Conservation (phyloP, 179 eudicot genomes). For the Beta macrorhiza region DNA sequence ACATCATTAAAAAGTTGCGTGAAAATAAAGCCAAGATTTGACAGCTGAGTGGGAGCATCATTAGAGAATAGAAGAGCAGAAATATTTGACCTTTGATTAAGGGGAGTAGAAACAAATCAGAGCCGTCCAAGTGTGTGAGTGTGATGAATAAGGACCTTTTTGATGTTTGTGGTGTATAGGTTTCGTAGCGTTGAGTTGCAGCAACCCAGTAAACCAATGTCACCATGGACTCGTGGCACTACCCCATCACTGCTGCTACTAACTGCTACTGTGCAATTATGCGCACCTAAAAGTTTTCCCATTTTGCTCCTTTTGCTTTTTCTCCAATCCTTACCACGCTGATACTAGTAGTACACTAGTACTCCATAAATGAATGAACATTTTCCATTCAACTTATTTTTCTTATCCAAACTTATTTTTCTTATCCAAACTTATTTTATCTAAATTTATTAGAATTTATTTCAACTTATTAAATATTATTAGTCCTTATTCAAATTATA, state of each 20-base stretch:
- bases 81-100: conserved; percentile 13
- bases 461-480: no score
- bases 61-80: background rate
- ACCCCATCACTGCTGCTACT: conserved; percentile 5
- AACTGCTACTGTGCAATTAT: background rate
- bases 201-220: conserved; percentile 15
- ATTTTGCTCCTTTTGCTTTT: no score
- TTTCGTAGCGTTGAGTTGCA: conserved; percentile 29
- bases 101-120: background rate
- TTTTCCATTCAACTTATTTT: no score
- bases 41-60: conserved; percentile 18
- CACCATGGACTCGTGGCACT: conserved; percentile 1
- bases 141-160: background rate
- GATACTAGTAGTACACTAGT: no score
- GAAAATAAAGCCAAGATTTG: conserved; percentile 8
- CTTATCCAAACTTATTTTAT: no score
- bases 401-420: no score
- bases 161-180: background rate
- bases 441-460: no score
- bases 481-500: no score
- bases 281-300: no score
- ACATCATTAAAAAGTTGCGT: conserved; percentile 8
- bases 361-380: no score
- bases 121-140: conserved; percentile 22
- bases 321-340: no score